phyloP scores from a whole-genome alignment of 305 asterid species.

The Solanum hybrid region DNA sequence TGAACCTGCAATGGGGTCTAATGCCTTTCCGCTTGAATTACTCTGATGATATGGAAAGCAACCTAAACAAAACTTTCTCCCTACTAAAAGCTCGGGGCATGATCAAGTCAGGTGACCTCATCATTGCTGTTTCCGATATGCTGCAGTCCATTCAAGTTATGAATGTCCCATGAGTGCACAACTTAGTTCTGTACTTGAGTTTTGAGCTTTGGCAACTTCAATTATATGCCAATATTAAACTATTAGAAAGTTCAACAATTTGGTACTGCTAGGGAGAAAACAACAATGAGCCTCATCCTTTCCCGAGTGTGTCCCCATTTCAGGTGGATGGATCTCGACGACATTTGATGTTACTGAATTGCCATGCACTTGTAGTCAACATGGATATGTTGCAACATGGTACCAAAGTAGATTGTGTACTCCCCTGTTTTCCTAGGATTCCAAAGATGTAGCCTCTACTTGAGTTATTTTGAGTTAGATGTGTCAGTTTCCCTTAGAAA shows the following conservation, averaged over 20 bases:
- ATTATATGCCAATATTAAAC: not conserved
- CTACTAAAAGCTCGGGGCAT: slow-evolving; percentile 89
- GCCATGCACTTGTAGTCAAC: not conserved
- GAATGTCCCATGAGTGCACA: slow-evolving; percentile 63
- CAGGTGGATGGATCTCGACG: not conserved
- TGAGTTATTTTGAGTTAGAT: not conserved
- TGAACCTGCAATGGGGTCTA: slow-evolving; percentile 96
- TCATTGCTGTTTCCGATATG: slow-evolving; percentile 91
- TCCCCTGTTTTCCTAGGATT: not conserved
- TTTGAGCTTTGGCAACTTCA: not conserved
- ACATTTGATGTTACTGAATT: not conserved
- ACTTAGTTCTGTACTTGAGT: not conserved
- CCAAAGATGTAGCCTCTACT: not conserved
- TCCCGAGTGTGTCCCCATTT: not conserved
- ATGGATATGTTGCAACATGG: not conserved
- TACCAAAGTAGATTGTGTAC: not conserved
- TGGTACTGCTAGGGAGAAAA: not conserved
- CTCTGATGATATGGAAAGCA: slow-evolving; percentile 92
- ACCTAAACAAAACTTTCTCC: slow-evolving; percentile 81
- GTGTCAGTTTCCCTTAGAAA: not conserved
- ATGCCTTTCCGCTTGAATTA: slow-evolving; percentile 91
- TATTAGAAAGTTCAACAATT: not conserved
- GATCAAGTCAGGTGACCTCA: slow-evolving; percentile 90
- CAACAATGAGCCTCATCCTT: not conserved
- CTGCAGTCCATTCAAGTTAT: slow-evolving; percentile 94